Evolutionary conservation across 495 filamentous ascomycete genomes (phyloP).

Genomic region (Cetradonia linearis): DNA sequence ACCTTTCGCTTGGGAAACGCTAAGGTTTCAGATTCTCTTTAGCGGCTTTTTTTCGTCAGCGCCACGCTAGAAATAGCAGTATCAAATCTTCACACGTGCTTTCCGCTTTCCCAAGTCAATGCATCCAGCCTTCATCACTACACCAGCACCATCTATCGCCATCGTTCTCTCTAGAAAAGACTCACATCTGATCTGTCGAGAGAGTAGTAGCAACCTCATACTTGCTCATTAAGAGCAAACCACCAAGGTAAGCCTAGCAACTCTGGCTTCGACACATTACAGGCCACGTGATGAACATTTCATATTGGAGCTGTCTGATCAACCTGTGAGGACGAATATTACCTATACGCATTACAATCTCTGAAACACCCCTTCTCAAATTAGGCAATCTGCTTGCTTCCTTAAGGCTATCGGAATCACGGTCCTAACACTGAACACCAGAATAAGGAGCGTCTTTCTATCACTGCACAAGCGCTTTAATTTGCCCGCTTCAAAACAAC

Average conservation of each 20-base stretch:
- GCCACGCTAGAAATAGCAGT: background rate
- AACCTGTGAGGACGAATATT: constrained; percentile 43
- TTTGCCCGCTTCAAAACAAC: background rate
- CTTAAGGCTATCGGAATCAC: background rate
- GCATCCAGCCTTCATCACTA: background rate
- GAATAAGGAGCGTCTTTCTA: background rate
- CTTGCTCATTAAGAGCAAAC: background rate
- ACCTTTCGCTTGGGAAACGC: background rate
- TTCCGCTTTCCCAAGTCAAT: background rate
- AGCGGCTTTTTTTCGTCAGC: background rate
- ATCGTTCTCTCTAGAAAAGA: background rate
- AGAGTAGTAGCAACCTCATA: too few relatives aligned
- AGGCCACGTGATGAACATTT: constrained; percentile 47
- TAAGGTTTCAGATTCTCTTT: constrained; percentile 3
- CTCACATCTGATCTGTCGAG: too few relatives aligned
- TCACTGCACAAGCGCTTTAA: background rate
- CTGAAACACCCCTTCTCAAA: constrained; percentile 19
- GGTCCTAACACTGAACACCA: constrained; percentile 8
- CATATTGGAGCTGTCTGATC: constrained; percentile 99
- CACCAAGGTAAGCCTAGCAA: background rate
- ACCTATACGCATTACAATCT: constrained; percentile 31
- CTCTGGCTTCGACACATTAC: background rate
- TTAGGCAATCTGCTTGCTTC: background rate
- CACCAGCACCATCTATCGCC: background rate
- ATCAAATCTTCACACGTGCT: too few relatives aligned